Percentiles rank a stretch among this genome's conserved stretches.
These are phyloP conservation scores for Echeveria elegans DNA, from an alignment of 164 flowering plant species.

Conservation along the genomic window DNA sequence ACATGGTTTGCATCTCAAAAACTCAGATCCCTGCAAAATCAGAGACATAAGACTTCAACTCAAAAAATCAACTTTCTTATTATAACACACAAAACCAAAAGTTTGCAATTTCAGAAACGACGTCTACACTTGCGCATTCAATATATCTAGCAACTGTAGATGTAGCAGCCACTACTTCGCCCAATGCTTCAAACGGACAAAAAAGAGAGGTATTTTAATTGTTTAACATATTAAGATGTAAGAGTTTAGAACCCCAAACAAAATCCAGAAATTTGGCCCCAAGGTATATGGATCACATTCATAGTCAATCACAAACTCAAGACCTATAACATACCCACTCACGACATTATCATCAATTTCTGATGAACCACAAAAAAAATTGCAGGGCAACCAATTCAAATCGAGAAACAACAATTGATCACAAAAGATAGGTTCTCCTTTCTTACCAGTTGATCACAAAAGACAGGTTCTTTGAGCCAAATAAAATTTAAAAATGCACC, in stretches of 20 bases:
- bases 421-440: background rate
- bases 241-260: background rate
- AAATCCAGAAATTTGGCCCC: background rate
- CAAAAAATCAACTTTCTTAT: no score
- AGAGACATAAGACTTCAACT: no score
- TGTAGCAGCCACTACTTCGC: no score
- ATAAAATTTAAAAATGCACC: background rate
- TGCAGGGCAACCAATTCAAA: background rate
- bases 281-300: background rate
- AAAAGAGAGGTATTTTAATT: no score
- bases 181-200: no score
- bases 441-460: conserved; percentile 1
- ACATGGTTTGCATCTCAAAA: no score
- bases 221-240: no score
- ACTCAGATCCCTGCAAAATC: no score
- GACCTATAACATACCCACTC: background rate
- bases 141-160: no score
- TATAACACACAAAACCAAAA: no score
- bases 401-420: background rate
- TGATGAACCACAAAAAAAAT: background rate
- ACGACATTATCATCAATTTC: background rate
- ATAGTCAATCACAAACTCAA: background rate
- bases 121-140: no score
- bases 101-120: no score
- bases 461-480: conserved; percentile 2